phyloP scores from a whole-genome alignment of 2,329 filamentous ascomycete species.

The Trichoderma pleuroti region DNA sequence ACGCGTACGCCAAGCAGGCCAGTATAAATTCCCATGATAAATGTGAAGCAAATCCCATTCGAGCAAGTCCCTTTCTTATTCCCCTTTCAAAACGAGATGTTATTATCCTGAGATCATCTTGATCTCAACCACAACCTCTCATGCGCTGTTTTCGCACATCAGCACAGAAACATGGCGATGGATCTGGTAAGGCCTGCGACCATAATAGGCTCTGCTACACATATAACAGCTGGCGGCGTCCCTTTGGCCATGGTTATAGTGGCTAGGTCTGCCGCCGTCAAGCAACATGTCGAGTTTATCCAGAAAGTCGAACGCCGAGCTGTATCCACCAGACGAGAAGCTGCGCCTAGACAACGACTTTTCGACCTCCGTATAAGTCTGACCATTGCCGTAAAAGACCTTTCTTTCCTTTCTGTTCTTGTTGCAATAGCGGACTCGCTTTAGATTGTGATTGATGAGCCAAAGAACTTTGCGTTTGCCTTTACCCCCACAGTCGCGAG shows the following conservation, averaged over 20 bases:
- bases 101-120: not conserved
- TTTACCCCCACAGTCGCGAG: too few species aligned
- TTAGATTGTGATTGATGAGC: not conserved
- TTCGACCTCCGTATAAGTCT: not conserved
- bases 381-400: not conserved
- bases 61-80: not conserved
- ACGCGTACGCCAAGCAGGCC: not conserved
- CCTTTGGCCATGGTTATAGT: not conserved
- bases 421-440: not conserved
- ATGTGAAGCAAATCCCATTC: not conserved
- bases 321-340: not conserved
- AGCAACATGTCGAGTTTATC: not conserved
- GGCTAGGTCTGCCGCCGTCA: not conserved
- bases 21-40: not conserved
- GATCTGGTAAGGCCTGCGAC: too few species aligned
- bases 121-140: not conserved
- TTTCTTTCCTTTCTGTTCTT: not conserved
- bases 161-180: not conserved
- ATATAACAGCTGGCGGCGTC: not conserved
- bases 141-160: not conserved
- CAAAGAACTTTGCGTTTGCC: not conserved
- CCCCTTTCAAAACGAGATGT: not conserved
- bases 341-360: not conserved
- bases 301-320: not conserved
- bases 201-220: too few species aligned